Base-by-base conservation (phyloP, 768 basidiomycete genomes). In the Boletus vinaceobasis region DNA sequence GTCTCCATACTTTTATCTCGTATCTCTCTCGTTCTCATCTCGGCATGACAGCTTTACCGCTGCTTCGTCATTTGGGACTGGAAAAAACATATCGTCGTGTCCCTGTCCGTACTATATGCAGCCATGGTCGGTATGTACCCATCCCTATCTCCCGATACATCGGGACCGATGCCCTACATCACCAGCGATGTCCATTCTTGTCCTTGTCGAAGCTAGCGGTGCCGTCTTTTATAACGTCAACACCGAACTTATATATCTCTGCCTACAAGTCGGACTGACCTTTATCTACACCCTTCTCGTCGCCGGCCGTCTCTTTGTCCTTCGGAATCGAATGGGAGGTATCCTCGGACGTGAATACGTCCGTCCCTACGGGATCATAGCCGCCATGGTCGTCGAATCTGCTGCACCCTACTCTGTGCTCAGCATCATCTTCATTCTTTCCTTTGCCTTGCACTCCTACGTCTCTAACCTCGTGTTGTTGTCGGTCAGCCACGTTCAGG, bases 361-460 rank as follows among this genome's bases (percentile, higher is more conserved):
- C 21, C 53, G 50, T 19, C 48, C 53, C 8, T 76, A 75, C 50
- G 58, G 67, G 17, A 59, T 53, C 5, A 63, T 72, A 0, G 47
- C 60, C 1, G 53, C 63, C 21, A 74, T 76, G 66, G 48, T 75
- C 21, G 55, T 77, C 55, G 74, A 77, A 49, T 72, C 70, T 10
- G 71, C 74, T 2, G 56, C 66, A 1, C 42, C 68, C 14, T 74
- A 73, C 47, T 45, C 68, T 0, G 38, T 57, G 1, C 52, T 67
- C 29, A 63, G 59, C 11, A 29, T 74, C 13, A 40, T 73, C 15
- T 75, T 73, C 55, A 56, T 77, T 31, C 32, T 74, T 10, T 48
- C 67, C 1, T 72, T 65, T 39, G 67, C 62, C 1, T 23, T 60
- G 1, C 52, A 65, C 44, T 63, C 55, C 7, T 50, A 64, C 7